Conservation (phyloP, 148 eudicot genomes). For the Pouteria glomerata region DNA sequence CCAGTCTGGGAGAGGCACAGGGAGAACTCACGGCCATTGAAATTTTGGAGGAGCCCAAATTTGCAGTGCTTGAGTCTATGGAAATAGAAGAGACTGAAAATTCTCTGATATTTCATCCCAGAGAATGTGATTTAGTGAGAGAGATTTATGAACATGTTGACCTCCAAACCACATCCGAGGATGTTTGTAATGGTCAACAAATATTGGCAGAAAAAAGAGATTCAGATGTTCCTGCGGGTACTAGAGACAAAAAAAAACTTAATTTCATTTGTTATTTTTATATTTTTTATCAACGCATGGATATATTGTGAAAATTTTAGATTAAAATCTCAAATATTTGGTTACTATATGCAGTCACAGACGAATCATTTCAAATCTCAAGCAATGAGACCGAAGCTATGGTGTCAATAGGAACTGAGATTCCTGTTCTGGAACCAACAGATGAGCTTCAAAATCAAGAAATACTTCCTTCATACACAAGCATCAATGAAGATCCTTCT, state of each 20-base stretch:
- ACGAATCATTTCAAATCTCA: conserved; percentile 23
- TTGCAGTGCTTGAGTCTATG: conserved; percentile 31
- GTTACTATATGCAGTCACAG: too few relatives aligned
- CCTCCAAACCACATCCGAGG: conserved; percentile 3
- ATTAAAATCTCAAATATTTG: not conserved
- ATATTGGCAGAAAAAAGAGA: too few relatives aligned
- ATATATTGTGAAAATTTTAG: too few relatives aligned
- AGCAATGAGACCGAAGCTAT: conserved; percentile 41
- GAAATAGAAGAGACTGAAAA: conserved; percentile 39
- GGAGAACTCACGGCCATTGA: conserved; percentile 23
- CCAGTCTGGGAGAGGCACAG: not conserved
- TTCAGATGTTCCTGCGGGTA: conserved; percentile 17
- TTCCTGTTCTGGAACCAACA: conserved; percentile 50
- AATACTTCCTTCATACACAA: too few relatives aligned
- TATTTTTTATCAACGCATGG: too few relatives aligned
- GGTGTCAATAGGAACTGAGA: conserved; percentile 59
- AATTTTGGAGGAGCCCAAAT: conserved; percentile 23
- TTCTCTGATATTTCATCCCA: conserved; percentile 35
- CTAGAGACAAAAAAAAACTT: not conserved
- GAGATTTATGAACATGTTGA: conserved; percentile 17
- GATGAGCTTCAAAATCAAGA: too few relatives aligned
- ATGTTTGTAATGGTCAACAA: too few relatives aligned
- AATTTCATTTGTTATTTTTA: too few relatives aligned
- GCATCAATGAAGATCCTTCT: too few relatives aligned
- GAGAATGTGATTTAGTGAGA: conserved; percentile 20